Base-by-base conservation (phyloP, 257 asterid species). In the Asclepias syriaca region DNA sequence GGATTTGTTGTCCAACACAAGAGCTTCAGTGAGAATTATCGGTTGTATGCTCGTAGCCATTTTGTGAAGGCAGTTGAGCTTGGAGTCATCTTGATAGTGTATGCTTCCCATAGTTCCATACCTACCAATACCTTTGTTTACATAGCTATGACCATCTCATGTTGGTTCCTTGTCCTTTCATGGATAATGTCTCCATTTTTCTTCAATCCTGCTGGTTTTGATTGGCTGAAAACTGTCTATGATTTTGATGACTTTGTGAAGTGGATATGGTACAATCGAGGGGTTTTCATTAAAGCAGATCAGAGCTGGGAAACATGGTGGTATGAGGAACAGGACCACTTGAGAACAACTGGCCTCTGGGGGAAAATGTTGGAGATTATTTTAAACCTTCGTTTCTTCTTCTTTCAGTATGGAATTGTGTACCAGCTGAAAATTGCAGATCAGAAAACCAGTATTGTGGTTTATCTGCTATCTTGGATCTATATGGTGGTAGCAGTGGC, bases 31-130 rank as follows among this genome's bases (percentile, higher is more conserved):
- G 97, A 93, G 74, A 93, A 91, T 71, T 93, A 86, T 81, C 80
- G 97, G 79, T 85, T 93, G 57, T 93, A 93, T 75, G 77, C 97
- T 4, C 94, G 97, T 37, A 93, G 98, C 89, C 98, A 93, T 81
- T 91, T 93, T 39, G 92, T 93, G 76, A 93, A 89, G 82, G 98
- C 89, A n/a, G 89, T 93, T 12, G 98, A 93, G 72, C 98, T 93
- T 69, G 98, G 97, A 51, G 77, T 93, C 65, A 93, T 93, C 54
- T 79, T 91, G 77, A 74, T 82, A 29, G 96, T 93, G 18, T 93
- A 93, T 70, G 96, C 97, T 65, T 72, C 96, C 18, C 83, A 78
- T 56, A 93, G 91, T 70, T 79, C 81, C 40, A 57, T 87, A 53
- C 70, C 87, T 29, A 72, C 71, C 63, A 65, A 74, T 57, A 80